These are phyloP conservation scores for Botrytis porri DNA, from an alignment of 2,329 filamentous ascomycete species.

Conservation along the genomic window DNA sequence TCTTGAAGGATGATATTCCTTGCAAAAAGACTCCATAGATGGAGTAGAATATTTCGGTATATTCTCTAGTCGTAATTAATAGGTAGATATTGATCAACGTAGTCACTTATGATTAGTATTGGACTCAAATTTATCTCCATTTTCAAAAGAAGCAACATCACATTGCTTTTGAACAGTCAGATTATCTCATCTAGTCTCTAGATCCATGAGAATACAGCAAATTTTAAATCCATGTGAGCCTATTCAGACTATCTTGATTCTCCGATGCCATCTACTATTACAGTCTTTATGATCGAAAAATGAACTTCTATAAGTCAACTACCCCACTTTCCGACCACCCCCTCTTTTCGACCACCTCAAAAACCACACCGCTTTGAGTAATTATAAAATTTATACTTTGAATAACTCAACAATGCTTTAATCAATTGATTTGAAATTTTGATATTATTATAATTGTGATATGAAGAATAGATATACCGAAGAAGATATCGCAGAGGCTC, in stretches of 20 bases:
- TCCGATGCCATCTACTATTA: background rate
- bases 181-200: background rate
- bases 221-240: rapidly evolving
- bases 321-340: no score
- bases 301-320: no score
- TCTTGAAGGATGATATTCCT: background rate
- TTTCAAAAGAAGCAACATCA: rapidly evolving
- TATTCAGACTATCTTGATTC: background rate
- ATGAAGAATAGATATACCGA: no score
- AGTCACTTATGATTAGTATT: rapidly evolving
- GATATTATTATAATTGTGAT: no score
- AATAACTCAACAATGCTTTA: no score
- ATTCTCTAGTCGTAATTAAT: background rate
- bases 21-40: background rate
- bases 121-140: background rate
- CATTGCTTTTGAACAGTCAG: background rate
- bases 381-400: no score
- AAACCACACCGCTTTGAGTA: no score
- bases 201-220: background rate
- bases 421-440: no score
- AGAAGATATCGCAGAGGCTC: no score
- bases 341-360: no score
- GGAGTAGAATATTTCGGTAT: background rate
- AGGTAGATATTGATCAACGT: background rate
- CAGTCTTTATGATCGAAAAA: no score